A percentile compares a stretch with the other conserved stretches of the same genome.
These are phyloP conservation scores for Gastrodia elata DNA, from an alignment of 106 monocot species.

Conservation along the genomic window DNA sequence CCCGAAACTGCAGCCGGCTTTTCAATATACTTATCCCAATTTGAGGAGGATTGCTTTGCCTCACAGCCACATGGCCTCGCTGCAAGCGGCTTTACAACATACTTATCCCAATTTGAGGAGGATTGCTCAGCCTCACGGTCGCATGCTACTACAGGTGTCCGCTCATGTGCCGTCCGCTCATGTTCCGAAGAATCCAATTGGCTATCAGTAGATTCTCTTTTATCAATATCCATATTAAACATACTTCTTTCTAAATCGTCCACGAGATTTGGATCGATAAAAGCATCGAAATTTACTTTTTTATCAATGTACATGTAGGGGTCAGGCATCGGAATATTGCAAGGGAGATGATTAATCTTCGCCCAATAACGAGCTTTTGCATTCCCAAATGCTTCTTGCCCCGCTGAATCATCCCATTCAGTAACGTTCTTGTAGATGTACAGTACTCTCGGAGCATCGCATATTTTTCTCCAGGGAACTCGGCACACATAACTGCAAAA, in stretches of 20 bases:
- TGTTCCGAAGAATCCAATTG: slow-evolving; percentile 14
- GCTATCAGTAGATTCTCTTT: not conserved
- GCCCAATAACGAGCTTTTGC: slow-evolving; percentile 31
- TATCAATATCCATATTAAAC: not conserved
- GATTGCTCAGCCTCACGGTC: slow-evolving; percentile 18
- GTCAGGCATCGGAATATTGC: slow-evolving; percentile 23
- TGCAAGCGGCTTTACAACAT: slow-evolving; percentile 4
- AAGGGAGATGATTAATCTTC: slow-evolving; percentile 10
- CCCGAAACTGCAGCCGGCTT: not conserved
- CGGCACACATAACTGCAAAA: slow-evolving; percentile 23
- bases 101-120: slow-evolving; percentile 20
- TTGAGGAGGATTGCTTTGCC: slow-evolving; percentile 5
- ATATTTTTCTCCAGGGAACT: slow-evolving; percentile 27
- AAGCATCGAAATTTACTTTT: slow-evolving; percentile 16
- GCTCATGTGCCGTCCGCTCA: too few relatives aligned
- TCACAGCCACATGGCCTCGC: slow-evolving; percentile 24
- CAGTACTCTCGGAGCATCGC: slow-evolving; percentile 14
- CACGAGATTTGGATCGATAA: slow-evolving; percentile 27
- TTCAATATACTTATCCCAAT: slow-evolving; percentile 22
- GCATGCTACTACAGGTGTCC: too few relatives aligned
- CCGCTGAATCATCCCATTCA: slow-evolving; percentile 35
- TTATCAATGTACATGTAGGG: slow-evolving; percentile 27
- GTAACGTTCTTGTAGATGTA: slow-evolving; percentile 14
- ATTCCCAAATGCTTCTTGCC: slow-evolving; percentile 28
- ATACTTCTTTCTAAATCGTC: slow-evolving; percentile 24